Percentiles rank a stretch among this genome's conserved stretches.
Conservation (phyloP, 768 basidiomycete species). For the Mycena venus region DNA sequence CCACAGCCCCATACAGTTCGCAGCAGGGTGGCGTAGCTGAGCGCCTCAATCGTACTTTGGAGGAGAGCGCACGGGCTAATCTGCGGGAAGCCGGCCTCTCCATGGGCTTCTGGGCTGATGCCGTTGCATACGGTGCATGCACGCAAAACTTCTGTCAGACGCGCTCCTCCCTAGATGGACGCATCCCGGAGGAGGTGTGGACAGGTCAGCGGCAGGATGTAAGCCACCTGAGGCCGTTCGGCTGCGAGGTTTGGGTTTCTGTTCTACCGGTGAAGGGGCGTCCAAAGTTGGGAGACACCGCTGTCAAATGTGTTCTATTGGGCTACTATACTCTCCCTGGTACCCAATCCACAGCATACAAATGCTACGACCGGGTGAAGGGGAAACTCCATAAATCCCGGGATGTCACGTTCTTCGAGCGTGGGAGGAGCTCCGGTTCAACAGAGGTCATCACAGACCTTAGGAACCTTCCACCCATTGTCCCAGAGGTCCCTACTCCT, state of each 20-base stretch:
- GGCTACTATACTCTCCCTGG: neutral
- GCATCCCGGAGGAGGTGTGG: slow-evolving; percentile 2
- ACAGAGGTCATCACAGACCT: slow-evolving; percentile 10
- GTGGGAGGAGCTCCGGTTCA: neutral
- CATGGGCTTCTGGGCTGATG: neutral
- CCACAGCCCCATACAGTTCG: slow-evolving; percentile 43
- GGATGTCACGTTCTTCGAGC: neutral
- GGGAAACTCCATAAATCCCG: neutral
- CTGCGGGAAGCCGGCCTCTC: neutral
- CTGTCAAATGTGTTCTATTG: neutral
- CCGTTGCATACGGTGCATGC: neutral
- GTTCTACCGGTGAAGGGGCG: neutral
- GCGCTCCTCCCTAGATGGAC: slow-evolving; percentile 4
- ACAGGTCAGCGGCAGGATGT: neutral
- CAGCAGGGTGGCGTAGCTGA: slow-evolving; percentile 51
- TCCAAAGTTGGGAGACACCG: neutral
- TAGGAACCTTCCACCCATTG: neutral
- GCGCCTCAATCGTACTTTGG: slow-evolving; percentile 37
- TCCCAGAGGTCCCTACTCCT: neutral
- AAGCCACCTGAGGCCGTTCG: neutral
- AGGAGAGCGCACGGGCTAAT: slow-evolving; percentile 23
- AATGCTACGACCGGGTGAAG: neutral
- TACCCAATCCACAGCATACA: slow-evolving; percentile 3
- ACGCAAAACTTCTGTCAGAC: slow-evolving; percentile 14
- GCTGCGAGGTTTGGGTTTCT: neutral